These are phyloP conservation scores for Lunasporangiospora selenospora DNA, from an alignment of 192 early-diverging fungal species.

Conservation along the genomic window DNA sequence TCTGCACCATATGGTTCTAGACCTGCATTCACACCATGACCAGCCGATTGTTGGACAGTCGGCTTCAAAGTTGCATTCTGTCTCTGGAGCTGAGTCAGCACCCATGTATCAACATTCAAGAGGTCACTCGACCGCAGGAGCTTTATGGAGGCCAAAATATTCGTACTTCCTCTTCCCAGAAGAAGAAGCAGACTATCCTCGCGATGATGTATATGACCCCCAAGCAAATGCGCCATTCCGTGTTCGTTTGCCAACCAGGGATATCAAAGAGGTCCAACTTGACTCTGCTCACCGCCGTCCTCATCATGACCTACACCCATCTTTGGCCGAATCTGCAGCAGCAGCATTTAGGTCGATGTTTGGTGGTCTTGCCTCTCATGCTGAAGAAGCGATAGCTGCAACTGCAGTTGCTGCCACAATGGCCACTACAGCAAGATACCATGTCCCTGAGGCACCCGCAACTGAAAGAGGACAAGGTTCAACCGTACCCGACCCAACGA, in stretches of 20 bases:
- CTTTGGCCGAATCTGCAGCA: conserved; percentile 1
- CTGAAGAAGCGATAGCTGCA: too few species aligned
- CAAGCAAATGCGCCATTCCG: too few species aligned
- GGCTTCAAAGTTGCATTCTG: not conserved
- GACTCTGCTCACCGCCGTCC: conserved; percentile 8
- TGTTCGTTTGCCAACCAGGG: too few species aligned
- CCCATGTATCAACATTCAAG: not conserved
- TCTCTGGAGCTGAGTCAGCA: not conserved
- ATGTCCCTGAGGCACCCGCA: too few species aligned
- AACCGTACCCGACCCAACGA: too few species aligned
- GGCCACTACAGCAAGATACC: too few species aligned
- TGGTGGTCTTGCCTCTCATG: too few species aligned
- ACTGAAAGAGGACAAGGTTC: too few species aligned
- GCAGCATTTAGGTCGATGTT: not conserved
- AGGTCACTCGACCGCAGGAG: conserved; percentile 10
- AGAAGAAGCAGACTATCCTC: conserved; percentile 31
- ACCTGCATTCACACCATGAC: conserved; percentile 3
- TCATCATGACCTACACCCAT: conserved; percentile 20
- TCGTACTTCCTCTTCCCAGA: conserved; percentile 7
- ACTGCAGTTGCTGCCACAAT: too few species aligned
- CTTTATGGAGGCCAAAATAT: conserved; percentile 6
- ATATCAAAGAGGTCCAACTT: conserved; percentile 17
- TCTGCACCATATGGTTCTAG: not conserved
- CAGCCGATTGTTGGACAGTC: not conserved
- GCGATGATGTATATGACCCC: not conserved